Evolutionary conservation across 371 early-diverging fungal genomes (phyloP).

Genomic region (Mucor irregularis): DNA sequence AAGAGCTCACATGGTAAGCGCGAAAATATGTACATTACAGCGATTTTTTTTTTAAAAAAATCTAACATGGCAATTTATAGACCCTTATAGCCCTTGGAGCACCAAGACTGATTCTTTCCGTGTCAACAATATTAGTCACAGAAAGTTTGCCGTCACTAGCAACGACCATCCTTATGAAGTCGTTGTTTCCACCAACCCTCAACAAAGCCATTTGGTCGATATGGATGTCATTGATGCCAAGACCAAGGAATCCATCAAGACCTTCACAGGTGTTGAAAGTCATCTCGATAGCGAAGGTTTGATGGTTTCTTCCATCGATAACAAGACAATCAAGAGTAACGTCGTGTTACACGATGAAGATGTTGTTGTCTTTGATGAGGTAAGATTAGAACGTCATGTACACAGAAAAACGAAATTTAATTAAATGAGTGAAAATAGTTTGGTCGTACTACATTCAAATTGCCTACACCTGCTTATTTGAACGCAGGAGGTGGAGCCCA

Average conservation of each 20-base stretch:
- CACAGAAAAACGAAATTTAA: neutral
- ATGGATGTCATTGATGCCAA: conserved; percentile 27
- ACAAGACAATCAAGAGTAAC: conserved; percentile 54
- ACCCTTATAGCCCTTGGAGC: conserved; percentile 62
- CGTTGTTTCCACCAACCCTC: conserved; percentile 17
- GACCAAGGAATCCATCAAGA: conserved; percentile 26
- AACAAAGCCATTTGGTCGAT: conserved; percentile 26
- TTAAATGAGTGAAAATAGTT: conserved; percentile 22
- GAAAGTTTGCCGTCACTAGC: conserved; percentile 32
- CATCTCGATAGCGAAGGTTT: conserved; percentile 44
- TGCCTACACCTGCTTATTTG: conserved; percentile 63
- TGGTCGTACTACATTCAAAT: conserved; percentile 58
- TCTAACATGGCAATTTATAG: neutral
- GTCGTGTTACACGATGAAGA: conserved; percentile 62
- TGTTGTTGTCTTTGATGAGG: conserved; percentile 70
- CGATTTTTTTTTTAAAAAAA: neutral
- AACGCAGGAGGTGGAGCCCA: conserved; percentile 45
- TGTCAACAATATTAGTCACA: conserved; percentile 52
- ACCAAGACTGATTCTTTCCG: conserved; percentile 55
- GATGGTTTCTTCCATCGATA: conserved; percentile 61
- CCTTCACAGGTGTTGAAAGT: conserved; percentile 28
- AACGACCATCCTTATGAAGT: conserved; percentile 34
- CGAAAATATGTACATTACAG: neutral
- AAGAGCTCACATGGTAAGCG: conserved; percentile 27
- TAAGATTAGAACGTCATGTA: too few relatives aligned